Evolutionary conservation across 257 asterid genomes (phyloP).

Genomic region (Buddleja alternifolia): DNA sequence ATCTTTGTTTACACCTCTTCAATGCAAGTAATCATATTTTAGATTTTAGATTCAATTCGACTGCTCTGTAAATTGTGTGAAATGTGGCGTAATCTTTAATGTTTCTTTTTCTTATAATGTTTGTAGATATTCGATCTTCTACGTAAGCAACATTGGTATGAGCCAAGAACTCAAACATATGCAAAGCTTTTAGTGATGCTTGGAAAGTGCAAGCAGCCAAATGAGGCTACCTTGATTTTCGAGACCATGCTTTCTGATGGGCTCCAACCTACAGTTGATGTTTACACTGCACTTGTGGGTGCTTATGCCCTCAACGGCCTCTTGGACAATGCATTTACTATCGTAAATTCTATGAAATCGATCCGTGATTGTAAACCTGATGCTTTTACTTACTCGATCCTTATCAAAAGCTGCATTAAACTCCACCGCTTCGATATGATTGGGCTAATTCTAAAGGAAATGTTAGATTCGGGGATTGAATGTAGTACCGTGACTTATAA

Average conservation of each 20-base stretch:
- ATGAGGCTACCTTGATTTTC: conserved; percentile 66
- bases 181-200: conserved; percentile 82
- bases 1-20: not conserved
- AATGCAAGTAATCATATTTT: not conserved
- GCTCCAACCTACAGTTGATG: conserved; percentile 69
- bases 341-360: conserved; percentile 66
- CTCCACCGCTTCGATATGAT: conserved; percentile 57
- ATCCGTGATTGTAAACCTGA: conserved; percentile 68
- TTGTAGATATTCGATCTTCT: conserved; percentile 80
- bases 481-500: conserved; percentile 62
- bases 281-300: conserved; percentile 81
- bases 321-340: conserved; percentile 60
- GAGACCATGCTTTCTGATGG: conserved; percentile 75
- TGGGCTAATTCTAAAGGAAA: conserved; percentile 55
- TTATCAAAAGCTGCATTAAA: conserved; percentile 68
- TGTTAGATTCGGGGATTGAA: conserved; percentile 64
- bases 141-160: conserved; percentile 86
- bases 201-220: conserved; percentile 85
- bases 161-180: conserved; percentile 73
- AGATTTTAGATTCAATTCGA: not conserved
- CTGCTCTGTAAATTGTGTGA: conserved; percentile 11
- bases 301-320: conserved; percentile 71
- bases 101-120: conserved; percentile 26
- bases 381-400: conserved; percentile 77
- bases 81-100: conserved; percentile 7